phyloP scores from a whole-genome alignment of 2,329 filamentous ascomycete genomes.

The Colletotrichum sp. region DNA sequence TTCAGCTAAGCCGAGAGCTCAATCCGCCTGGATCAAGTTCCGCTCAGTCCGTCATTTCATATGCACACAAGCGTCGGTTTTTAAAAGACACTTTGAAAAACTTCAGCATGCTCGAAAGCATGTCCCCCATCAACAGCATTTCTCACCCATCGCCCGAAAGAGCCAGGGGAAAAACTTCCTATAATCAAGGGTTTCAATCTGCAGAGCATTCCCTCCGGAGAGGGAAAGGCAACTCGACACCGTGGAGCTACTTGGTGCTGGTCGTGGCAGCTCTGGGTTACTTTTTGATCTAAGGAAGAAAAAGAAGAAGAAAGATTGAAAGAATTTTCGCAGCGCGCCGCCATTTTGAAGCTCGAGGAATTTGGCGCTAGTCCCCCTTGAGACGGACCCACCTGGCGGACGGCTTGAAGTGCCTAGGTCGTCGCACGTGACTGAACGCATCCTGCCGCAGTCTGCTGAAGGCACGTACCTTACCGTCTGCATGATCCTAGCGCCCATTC shows the following conservation, averaged over 20 bases:
- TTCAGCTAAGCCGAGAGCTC: not conserved
- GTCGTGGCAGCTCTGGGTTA: constrained; percentile 67
- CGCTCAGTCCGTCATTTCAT: not conserved
- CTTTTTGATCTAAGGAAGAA: constrained; percentile 66
- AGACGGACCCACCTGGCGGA: not conserved
- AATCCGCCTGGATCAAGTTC: not conserved
- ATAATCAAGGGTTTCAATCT: constrained; percentile 65
- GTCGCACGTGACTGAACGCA: not conserved
- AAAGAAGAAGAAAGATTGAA: constrained; percentile 41
- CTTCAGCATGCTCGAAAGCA: constrained; percentile 27
- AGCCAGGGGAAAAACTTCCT: constrained; percentile 64
- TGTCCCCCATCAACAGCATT: constrained; percentile 69
- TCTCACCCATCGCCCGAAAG: constrained; percentile 52
- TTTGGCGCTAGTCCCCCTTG: constrained; percentile 26
- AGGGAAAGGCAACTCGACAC: constrained; percentile 67
- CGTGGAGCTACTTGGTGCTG: constrained; percentile 61
- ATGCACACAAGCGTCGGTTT: not conserved
- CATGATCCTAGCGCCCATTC: not conserved
- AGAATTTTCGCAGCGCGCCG: constrained; percentile 30
- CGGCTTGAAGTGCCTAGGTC: not conserved
- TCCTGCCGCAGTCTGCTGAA: not conserved
- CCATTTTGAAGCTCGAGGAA: not conserved
- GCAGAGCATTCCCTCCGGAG: constrained; percentile 56
- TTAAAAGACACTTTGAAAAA: not conserved
- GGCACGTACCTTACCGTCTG: not conserved